These are phyloP conservation scores for Tulasnella sp. DNA, from an alignment of 768 basidiomycete genomes.

Conservation along the genomic window DNA sequence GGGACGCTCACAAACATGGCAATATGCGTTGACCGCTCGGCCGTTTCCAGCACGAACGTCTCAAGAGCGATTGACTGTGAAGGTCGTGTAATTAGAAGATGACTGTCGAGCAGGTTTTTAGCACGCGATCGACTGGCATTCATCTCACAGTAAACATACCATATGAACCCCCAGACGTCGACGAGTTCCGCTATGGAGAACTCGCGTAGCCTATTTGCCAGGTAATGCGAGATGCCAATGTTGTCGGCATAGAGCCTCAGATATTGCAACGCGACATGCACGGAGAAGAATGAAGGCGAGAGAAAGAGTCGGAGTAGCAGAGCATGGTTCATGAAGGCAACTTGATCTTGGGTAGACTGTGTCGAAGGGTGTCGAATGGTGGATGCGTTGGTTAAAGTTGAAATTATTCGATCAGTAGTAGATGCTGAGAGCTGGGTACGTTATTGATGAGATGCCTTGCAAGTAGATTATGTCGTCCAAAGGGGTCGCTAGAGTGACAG, in stretches of 20 bases:
- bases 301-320: conserved; percentile 85
- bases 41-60: conserved; percentile 80
- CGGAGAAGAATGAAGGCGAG: conserved; percentile 84
- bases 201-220: conserved; percentile 60
- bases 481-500: background rate
- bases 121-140: conserved; percentile 13
- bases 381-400: background rate
- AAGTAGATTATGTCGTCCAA: background rate
- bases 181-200: conserved; percentile 59
- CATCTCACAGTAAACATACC: conserved; percentile 35
- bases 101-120: conserved; percentile 36
- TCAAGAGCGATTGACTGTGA: conserved; percentile 88
- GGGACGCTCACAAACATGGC: conserved; percentile 71
- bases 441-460: background rate
- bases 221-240: conserved; percentile 81
- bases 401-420: background rate
- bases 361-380: background rate
- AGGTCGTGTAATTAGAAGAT: conserved; percentile 86
- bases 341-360: background rate
- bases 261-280: conserved; percentile 87
- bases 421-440: background rate
- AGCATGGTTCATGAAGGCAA: conserved; percentile 35
- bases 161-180: conserved; percentile 85
- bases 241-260: conserved; percentile 72
- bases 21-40: conserved; percentile 86